Evolutionary conservation across 352 stramenopile genomes (phyloP).

Genomic region (Globisporangium cederbergense): DNA sequence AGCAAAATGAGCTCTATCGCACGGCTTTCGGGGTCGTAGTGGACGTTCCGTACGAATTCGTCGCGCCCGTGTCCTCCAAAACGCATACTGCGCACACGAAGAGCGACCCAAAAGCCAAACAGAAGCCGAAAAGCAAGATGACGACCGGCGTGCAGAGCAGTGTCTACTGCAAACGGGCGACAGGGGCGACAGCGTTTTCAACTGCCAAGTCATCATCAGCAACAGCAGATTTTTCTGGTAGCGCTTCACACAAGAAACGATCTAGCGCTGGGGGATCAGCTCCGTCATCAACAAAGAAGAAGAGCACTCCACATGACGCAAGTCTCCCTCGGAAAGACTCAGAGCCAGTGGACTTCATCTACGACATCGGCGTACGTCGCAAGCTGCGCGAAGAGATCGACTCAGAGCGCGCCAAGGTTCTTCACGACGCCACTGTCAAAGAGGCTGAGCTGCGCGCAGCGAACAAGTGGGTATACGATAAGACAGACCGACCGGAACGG

Average conservation of each 20-base stretch:
- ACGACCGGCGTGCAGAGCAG: slow-evolving; percentile 10
- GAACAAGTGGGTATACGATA: slow-evolving; percentile 40
- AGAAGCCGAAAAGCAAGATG: slow-evolving; percentile 17
- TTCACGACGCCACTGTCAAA: slow-evolving; percentile 24
- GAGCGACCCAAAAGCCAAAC: slow-evolving; percentile 12
- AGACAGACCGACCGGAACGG: background rate
- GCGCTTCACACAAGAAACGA: slow-evolving; percentile 4
- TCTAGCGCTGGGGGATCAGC: background rate
- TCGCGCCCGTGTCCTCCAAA: slow-evolving; percentile 23
- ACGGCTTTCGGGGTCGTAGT: slow-evolving; percentile 36
- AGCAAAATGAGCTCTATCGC: slow-evolving; percentile 22
- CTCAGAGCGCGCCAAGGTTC: slow-evolving; percentile 32
- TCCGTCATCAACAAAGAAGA: background rate
- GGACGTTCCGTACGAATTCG: slow-evolving; percentile 41
- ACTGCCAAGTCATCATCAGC: background rate
- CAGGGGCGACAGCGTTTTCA: slow-evolving; percentile 15
- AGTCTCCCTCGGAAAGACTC: background rate
- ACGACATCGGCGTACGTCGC: slow-evolving; percentile 54
- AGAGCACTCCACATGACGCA: background rate
- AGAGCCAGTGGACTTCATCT: slow-evolving; percentile 62
- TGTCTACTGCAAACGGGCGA: slow-evolving; percentile 33
- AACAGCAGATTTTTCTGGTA: background rate
- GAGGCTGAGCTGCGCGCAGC: slow-evolving; percentile 41
- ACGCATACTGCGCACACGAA: background rate
- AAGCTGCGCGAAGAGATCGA: slow-evolving; percentile 59